Evolutionary conservation across 768 basidiomycete genomes (phyloP).

Genomic region (Sporobolomyces phaffii): DNA sequence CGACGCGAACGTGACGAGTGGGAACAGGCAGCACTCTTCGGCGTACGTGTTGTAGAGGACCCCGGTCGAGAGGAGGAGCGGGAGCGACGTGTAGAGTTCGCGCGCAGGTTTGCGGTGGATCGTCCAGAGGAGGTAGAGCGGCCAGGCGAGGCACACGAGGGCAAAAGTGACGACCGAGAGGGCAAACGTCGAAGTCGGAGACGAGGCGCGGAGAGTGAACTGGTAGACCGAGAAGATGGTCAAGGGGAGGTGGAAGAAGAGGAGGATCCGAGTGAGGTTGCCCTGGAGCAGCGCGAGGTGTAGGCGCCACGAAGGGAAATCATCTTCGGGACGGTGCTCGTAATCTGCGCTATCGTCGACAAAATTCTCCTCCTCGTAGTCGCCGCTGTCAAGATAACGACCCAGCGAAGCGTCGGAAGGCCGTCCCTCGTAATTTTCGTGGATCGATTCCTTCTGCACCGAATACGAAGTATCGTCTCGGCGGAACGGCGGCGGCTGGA

Average conservation of each 20-base stretch:
- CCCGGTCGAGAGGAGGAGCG: conserved; percentile 80
- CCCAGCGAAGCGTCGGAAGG: conserved; percentile 16
- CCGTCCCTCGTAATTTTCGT: background rate
- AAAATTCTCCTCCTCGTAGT: conserved; percentile 29
- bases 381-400: conserved; percentile 19
- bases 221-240: conserved; percentile 87
- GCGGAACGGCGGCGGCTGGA: background rate
- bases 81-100: conserved; percentile 90
- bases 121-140: conserved; percentile 67
- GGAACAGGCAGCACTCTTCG: conserved; percentile 83
- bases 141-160: conserved; percentile 69
- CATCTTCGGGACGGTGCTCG: conserved; percentile 9
- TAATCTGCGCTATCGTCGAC: conserved; percentile 5
- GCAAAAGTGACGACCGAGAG: conserved; percentile 77
- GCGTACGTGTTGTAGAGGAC: conserved; percentile 93
- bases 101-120: conserved; percentile 72
- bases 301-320: conserved; percentile 20
- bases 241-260: conserved; percentile 89
- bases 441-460: conserved; percentile 14
- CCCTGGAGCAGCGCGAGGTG: conserved; percentile 49
- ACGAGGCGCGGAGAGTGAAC: conserved; percentile 59
- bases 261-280: conserved; percentile 81
- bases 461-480: conserved; percentile 7
- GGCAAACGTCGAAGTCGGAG: conserved; percentile 59
- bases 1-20: conserved; percentile 68